phyloP scores from a whole-genome alignment of 2,329 filamentous ascomycete genomes.

The Fusarium miscanthi region DNA sequence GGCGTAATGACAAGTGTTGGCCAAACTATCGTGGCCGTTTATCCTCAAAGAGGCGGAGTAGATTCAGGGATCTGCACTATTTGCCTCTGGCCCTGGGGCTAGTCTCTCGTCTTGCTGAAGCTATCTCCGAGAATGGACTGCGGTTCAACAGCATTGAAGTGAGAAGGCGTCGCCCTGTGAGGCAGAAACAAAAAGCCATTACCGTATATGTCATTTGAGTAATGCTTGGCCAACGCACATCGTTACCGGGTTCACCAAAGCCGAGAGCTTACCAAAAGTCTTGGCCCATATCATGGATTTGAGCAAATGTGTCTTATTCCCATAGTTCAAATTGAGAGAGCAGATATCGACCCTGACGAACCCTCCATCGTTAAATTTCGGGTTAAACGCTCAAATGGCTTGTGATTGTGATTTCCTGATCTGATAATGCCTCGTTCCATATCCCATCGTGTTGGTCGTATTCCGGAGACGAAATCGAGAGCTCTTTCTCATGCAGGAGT shows the following conservation, averaged over 20 bases:
- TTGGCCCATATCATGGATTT: conserved; percentile 35
- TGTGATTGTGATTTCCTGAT: background rate
- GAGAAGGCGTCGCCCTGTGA: background rate
- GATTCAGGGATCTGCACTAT: background rate
- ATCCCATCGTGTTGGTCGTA: conserved; percentile 24
- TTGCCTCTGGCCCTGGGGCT: conserved; percentile 7
- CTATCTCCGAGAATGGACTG: background rate
- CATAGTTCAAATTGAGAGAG: background rate
- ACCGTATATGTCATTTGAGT: background rate
- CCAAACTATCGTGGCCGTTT: conserved; percentile 20
- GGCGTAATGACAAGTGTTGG: conserved; percentile 16
- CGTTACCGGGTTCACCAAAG: conserved; percentile 15
- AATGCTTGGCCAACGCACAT: conserved; percentile 22
- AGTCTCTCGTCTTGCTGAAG: background rate
- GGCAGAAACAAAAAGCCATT: conserved; percentile 10
- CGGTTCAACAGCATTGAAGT: background rate
- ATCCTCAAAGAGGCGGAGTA: conserved; percentile 20
- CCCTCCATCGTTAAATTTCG: background rate
- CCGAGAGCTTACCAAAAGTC: conserved; percentile 26
- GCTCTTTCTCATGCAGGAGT: conserved; percentile 1
- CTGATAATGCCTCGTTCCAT: background rate
- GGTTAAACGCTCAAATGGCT: background rate
- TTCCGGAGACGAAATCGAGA: background rate
- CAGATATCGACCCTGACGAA: background rate
- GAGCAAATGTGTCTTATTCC: conserved; percentile 6